Conservation (phyloP, 306 rosid genomes). For the Cucurbita ficifolia region DNA sequence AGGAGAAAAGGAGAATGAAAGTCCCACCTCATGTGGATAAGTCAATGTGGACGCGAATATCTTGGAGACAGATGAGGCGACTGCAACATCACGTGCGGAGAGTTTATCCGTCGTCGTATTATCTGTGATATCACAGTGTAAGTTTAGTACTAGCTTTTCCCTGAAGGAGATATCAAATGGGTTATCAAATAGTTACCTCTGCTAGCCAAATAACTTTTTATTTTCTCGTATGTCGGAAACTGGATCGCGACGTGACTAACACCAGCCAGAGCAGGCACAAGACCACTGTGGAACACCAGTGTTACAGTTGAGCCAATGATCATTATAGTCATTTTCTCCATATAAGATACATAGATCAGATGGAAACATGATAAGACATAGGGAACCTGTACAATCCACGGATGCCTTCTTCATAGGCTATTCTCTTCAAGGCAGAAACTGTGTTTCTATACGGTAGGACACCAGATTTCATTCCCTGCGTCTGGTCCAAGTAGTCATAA, state of each 20-base stretch:
- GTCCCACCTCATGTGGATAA: conserved; percentile 70
- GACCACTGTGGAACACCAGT: conserved; percentile 40
- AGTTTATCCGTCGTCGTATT: conserved; percentile 51
- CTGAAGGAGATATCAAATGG: not conserved
- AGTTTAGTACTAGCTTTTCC: not conserved
- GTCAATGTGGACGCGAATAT: conserved; percentile 81
- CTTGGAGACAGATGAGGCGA: conserved; percentile 76
- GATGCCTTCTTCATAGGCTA: conserved; percentile 82
- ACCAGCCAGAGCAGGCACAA: conserved; percentile 87
- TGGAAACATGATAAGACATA: conserved; percentile 4
- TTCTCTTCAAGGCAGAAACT: conserved; percentile 70
- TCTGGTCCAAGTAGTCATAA: conserved; percentile 18
- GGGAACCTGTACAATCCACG: conserved; percentile 76
- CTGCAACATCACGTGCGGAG: conserved; percentile 66
- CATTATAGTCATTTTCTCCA: not conserved
- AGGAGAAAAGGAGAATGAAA: not conserved
- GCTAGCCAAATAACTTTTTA: conserved; percentile 52
- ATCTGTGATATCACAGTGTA: conserved; percentile 21
- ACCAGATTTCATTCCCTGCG: conserved; percentile 71
- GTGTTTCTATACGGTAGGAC: conserved; percentile 60
- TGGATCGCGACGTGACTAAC: conserved; percentile 84
- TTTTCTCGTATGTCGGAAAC: conserved; percentile 66
- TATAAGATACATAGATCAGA: not conserved
- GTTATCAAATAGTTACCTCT: conserved; percentile 33
- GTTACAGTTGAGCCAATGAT: conserved; percentile 5